These are phyloP conservation scores for Leucocoprinus sp. DNA, from an alignment of 768 basidiomycete genomes.

Conservation along the genomic window DNA sequence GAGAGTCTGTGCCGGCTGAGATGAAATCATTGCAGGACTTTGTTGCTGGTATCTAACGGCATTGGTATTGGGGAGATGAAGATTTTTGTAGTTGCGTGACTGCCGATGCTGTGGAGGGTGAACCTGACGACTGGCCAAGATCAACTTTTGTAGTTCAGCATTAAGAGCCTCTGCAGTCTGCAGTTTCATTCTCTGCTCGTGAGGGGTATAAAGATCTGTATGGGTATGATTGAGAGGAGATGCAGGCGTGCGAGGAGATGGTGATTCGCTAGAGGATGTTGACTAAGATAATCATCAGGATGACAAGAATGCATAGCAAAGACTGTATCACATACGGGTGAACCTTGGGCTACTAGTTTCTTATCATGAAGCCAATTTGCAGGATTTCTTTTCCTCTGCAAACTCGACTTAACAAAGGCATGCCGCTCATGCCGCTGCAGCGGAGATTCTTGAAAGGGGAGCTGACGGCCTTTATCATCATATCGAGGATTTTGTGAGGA, in stretches of 20 bases:
- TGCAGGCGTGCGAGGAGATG: slow-evolving; percentile 8
- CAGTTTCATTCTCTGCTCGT: background rate
- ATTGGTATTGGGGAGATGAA: slow-evolving; percentile 3
- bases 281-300: slow-evolving; percentile 1
- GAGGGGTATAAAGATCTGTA: slow-evolving; percentile 4
- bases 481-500: slow-evolving; percentile 22
- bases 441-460: slow-evolving; percentile 34
- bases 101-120: slow-evolving; percentile 4
- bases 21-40: background rate
- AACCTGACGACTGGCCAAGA: background rate
- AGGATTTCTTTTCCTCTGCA: slow-evolving; percentile 19
- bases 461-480: slow-evolving; percentile 37
- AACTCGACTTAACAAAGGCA: slow-evolving; percentile 37
- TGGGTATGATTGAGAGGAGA: slow-evolving; percentile 9
- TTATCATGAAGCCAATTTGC: slow-evolving; percentile 3
- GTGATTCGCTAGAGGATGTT: slow-evolving; percentile 7
- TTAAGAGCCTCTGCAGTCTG: slow-evolving; percentile 1
- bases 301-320: background rate
- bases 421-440: slow-evolving; percentile 42
- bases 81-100: slow-evolving; percentile 8
- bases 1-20: background rate
- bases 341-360: no score
- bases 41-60: background rate
- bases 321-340: background rate
- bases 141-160: background rate